Base-by-base conservation (phyloP, 1,139 yeast genomes). In the Suhomyces wounanorum region DNA sequence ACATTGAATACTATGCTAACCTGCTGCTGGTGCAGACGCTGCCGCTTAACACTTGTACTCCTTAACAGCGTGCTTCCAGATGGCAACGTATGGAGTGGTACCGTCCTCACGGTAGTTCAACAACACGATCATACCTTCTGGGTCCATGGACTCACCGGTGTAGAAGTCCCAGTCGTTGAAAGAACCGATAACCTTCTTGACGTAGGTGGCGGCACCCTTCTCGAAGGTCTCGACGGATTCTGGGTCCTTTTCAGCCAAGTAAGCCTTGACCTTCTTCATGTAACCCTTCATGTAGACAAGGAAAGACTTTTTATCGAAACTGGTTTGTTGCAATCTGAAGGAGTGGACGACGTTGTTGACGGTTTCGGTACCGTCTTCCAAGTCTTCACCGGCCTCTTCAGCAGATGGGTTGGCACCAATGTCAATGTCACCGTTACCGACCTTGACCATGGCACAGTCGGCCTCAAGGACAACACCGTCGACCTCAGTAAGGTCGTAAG, bases 51-150 rank as follows among this genome's bases (percentile, higher is more conserved):
- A 51, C 87, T 94, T 94, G 75, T 81, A 84, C 75, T 84, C 90
- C 67, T 76, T 80, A 63, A 89, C 85, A 84, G 98, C 99, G 78
- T 94, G 98, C 83, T 92, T 95, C 98, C 98, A 94, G 87, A 91
- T 85, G 63, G 92, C 90, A 70, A 94, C 95, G 82, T 72, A 95
- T 70, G 99, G 99, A 63, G 99, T 95, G 67, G 85, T 81, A 82
- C 99, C 99, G 73, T 94, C 98, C 82, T 94, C 99, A 82, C 99
- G 96, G 91, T 94, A 94, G 96, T 94, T 94, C 80, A 94, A 88
- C 77, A 94, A 85, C 65, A 90, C 92, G 72, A 94, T 79, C 99
- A 94, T 94, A 68, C 88, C 97, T 77, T 94, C 98, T 75, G 98
- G 97, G 86, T 95, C 97, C 99, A 94, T 95, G 70, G 96, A 88